Conservation (phyloP, 164 flowering plant species). For the Chimonanthus salicifolius region DNA sequence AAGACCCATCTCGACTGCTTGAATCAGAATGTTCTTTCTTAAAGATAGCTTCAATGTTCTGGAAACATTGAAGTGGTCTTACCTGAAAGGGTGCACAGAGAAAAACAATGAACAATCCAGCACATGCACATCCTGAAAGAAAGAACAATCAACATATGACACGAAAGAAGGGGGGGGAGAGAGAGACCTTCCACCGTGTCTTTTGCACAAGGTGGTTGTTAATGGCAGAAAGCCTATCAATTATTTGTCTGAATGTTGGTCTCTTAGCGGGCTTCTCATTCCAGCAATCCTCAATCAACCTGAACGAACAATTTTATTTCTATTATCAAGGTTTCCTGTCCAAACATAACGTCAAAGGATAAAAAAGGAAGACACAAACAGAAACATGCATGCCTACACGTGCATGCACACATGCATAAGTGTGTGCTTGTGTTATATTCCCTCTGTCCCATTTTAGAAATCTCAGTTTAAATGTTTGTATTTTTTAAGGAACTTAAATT, state of each 20-base stretch:
- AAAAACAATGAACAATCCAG: background rate
- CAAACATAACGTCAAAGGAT: background rate
- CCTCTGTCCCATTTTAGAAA: too few species aligned
- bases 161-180: slow-evolving; percentile 1
- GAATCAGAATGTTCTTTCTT: slow-evolving; percentile 45
- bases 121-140: background rate
- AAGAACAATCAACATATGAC: background rate
- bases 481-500: too few species aligned
- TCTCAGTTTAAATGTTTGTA: too few species aligned
- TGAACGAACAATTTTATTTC: slow-evolving; percentile 15
- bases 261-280: slow-evolving; percentile 62
- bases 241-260: slow-evolving; percentile 80
- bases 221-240: slow-evolving; percentile 53
- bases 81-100: slow-evolving; percentile 34
- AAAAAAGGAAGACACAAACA: too few species aligned
- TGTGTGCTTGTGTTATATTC: too few species aligned
- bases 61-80: slow-evolving; percentile 61
- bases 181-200: slow-evolving; percentile 74
- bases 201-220: slow-evolving; percentile 33
- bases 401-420: too few species aligned
- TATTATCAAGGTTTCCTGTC: background rate
- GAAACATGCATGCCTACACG: too few species aligned
- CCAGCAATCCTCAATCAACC: slow-evolving; percentile 95
- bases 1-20: slow-evolving; percentile 28
- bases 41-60: slow-evolving; percentile 46